Evolutionary conservation across 441 rosid species (phyloP), one percentile per base, ranked within the genome.

Genomic region (Populus hybrid): DNA sequence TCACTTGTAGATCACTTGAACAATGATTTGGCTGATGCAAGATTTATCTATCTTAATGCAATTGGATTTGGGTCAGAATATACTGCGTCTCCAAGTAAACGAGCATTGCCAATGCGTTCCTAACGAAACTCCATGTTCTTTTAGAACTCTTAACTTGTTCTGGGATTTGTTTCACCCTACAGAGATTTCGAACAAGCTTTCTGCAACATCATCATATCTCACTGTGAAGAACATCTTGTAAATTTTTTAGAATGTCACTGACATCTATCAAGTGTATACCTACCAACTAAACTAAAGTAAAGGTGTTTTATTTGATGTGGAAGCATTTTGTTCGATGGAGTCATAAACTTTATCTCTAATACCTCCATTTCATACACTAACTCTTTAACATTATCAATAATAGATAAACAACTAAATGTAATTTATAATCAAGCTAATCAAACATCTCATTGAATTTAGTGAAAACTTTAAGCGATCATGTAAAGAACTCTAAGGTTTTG

Each of bases 1-100:
- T 84, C 79, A 7, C 89, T 89, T 0, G 87, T 88, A 5, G 40
- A 82, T 70, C 63, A 85, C 67, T 89, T 89, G 32, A 91, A 88
- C 79, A 69, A 6, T n/a, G 57, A 82, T 11, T 76, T 85, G 26
- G 61, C 77, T 6, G 90, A 84, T 76, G 92, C 92, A 5, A 87
- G 80, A 72, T 87, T 90, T 72, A 73, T 80, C 61, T 89, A 80
- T 80, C 36, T 82, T 73, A 83, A 88, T 24, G 77, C 84, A 20
- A 71, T 5, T 14, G 73, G 64, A 32, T 46, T 63, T 8, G 4
- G 72, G 5, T 10, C 59, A 28, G 54, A 50, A 21, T 70, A 67
- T 10, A 8, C 8, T 57, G 30, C 76, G 8, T 23, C 28, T 46
- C 81, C 79, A 66, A 65, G 83, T 80, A 10, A 87, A 87, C 67